A percentile compares a stretch with the other conserved stretches of the same genome.
phyloP scores from a whole-genome alignment of 2,329 filamentous ascomycete species.

The Colletotrichum sublineola region DNA sequence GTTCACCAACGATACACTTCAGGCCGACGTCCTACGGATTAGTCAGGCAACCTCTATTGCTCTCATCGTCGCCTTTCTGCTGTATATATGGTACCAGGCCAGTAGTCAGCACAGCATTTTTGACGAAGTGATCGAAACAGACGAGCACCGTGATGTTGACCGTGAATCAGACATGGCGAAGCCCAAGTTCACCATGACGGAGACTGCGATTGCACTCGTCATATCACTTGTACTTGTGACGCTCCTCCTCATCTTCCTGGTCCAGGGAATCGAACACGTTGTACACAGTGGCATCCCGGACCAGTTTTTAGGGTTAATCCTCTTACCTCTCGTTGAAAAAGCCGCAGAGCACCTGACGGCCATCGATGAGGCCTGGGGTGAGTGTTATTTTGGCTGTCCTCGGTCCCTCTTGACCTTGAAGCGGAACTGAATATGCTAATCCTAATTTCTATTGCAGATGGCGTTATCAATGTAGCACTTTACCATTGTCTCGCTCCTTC shows the following conservation, averaged over 20 bases:
- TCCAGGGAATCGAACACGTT: slow-evolving; percentile 71
- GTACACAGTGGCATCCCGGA: slow-evolving; percentile 51
- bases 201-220: slow-evolving; percentile 70
- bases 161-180: slow-evolving; percentile 68
- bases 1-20: slow-evolving; percentile 54
- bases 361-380: slow-evolving; percentile 75
- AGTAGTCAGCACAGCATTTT: slow-evolving; percentile 74
- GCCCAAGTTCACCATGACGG: slow-evolving; percentile 75
- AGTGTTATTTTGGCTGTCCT: slow-evolving; percentile 23
- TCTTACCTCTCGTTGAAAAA: slow-evolving; percentile 78
- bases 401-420: background rate
- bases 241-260: slow-evolving; percentile 76
- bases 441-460: slow-evolving; percentile 54
- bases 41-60: slow-evolving; percentile 74
- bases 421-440: background rate
- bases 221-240: slow-evolving; percentile 72
- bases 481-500: slow-evolving; percentile 80
- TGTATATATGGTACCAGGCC: slow-evolving; percentile 73
- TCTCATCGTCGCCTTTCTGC: slow-evolving; percentile 69
- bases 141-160: slow-evolving; percentile 69
- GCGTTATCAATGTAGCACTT: slow-evolving; percentile 77
- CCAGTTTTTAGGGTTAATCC: slow-evolving; percentile 66
- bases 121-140: slow-evolving; percentile 65
- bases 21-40: slow-evolving; percentile 66
- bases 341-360: slow-evolving; percentile 78